Conservation (phyloP, 2,329 filamentous ascomycete genomes). For the Arthrobotrys entomopaga region DNA sequence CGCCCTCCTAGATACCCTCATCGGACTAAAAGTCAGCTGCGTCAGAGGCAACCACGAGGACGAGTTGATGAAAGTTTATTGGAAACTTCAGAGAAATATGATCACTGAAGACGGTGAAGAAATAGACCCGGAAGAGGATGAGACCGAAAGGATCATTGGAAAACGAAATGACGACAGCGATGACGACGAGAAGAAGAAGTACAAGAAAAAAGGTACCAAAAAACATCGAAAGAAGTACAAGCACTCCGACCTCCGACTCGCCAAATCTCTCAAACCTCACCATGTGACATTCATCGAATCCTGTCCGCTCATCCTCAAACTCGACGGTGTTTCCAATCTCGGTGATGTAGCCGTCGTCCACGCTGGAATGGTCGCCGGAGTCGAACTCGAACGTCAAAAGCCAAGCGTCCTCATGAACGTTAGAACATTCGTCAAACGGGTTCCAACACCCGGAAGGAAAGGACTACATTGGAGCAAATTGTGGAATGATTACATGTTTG, state of each 20-base stretch:
- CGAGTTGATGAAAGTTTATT: slow-evolving; percentile 75
- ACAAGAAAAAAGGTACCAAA: slow-evolving; percentile 42
- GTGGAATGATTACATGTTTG: slow-evolving; percentile 48
- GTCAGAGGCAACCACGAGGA: slow-evolving; percentile 96
- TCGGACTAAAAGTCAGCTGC: slow-evolving; percentile 77
- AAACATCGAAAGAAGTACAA: slow-evolving; percentile 60
- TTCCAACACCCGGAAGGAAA: slow-evolving; percentile 66
- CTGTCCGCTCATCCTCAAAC: slow-evolving; percentile 80
- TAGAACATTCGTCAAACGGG: slow-evolving; percentile 75
- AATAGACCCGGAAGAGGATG: slow-evolving; percentile 9
- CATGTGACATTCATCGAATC: slow-evolving; percentile 76
- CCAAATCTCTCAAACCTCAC: slow-evolving; percentile 68
- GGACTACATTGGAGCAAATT: slow-evolving; percentile 75
- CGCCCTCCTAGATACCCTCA: slow-evolving; percentile 80
- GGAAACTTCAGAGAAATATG: slow-evolving; percentile 57
- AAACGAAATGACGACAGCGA: slow-evolving; percentile 10
- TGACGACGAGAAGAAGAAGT: slow-evolving; percentile 20
- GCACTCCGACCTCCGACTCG: slow-evolving; percentile 65
- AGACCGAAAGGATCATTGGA: slow-evolving; percentile 21
- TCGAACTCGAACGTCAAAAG: slow-evolving; percentile 72
- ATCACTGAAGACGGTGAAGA: slow-evolving; percentile 21
- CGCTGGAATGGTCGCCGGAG: slow-evolving; percentile 81
- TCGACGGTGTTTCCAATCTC: slow-evolving; percentile 71
- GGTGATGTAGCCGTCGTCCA: slow-evolving; percentile 81
- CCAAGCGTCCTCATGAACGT: slow-evolving; percentile 91